A percentile compares a stretch with the other conserved stretches of the same genome.
Evolutionary conservation across 129 eudicot genomes (phyloP).

Genomic region (Chrysanthemum seticuspe): DNA sequence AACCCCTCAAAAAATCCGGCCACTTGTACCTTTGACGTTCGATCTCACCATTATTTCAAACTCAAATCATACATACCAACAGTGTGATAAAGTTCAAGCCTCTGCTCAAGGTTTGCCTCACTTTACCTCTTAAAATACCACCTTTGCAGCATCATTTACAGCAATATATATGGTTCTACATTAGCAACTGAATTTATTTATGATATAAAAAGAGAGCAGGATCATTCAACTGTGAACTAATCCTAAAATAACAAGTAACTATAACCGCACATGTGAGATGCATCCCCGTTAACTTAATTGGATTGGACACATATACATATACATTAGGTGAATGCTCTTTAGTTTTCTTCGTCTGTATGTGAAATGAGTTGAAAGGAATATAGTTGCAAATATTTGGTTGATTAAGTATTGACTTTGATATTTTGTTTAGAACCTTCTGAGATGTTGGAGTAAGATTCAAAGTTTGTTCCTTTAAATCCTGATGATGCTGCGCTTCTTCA

Average conservation of each 20-base stretch:
- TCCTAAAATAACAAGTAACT: too few species aligned
- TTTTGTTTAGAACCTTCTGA: constrained; percentile 42
- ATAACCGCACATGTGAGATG: too few species aligned
- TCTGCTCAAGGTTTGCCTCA: constrained; percentile 30
- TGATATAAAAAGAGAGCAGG: not conserved
- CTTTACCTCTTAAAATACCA: not conserved
- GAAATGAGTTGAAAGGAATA: not conserved
- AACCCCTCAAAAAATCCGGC: not conserved
- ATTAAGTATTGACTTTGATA: not conserved
- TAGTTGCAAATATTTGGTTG: not conserved
- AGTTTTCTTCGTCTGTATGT: not conserved
- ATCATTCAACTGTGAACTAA: too few species aligned
- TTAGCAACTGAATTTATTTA: not conserved
- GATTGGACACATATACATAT: not conserved
- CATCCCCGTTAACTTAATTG: too few species aligned
- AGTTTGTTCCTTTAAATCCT: constrained; percentile 79
- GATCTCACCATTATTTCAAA: constrained; percentile 19
- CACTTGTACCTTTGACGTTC: not conserved
- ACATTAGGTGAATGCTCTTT: not conserved
- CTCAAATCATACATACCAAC: constrained; percentile 21
- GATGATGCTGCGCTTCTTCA: constrained; percentile 50
- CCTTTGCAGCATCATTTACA: not conserved
- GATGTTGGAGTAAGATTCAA: constrained; percentile 80
- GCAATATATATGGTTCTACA: not conserved
- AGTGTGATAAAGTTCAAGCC: constrained; percentile 22